These are phyloP conservation scores for Hordeum marinum DNA, from an alignment of 176 grass and related monocot species.

Conservation along the genomic window DNA sequence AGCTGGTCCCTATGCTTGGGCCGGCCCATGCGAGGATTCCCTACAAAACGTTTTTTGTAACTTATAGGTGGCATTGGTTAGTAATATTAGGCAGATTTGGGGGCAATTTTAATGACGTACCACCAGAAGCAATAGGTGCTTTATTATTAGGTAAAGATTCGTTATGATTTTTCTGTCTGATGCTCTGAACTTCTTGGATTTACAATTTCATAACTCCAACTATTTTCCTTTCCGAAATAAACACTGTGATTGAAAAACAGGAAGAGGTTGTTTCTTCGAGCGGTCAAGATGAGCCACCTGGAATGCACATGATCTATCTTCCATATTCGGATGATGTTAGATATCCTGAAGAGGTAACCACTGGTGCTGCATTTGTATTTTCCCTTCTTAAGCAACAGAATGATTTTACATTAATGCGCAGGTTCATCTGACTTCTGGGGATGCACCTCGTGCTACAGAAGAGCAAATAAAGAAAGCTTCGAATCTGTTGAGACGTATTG, in stretches of 20 bases:
- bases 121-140: too few species aligned
- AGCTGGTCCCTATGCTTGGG: too few species aligned
- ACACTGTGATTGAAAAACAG: conserved; percentile 41
- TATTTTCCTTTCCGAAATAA: conserved; percentile 19
- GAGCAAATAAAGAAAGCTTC: conserved; percentile 85
- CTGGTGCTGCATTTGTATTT: conserved; percentile 16
- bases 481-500: conserved; percentile 63
- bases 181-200: conserved; percentile 14
- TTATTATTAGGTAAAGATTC: too few species aligned
- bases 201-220: neutral
- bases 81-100: too few species aligned
- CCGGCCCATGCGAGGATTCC: too few species aligned
- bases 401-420: conserved; percentile 29
- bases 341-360: conserved; percentile 74
- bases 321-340: conserved; percentile 96
- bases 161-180: neutral
- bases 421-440: conserved; percentile 54
- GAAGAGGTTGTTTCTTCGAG: conserved; percentile 69
- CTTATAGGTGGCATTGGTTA: too few species aligned
- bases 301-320: conserved; percentile 97
- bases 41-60: too few species aligned
- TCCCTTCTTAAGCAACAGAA: neutral
- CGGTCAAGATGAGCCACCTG: conserved; percentile 72
- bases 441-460: conserved; percentile 61
- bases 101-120: too few species aligned